Evolutionary conservation across 2,329 filamentous ascomycete species (phyloP).

Genomic region (Aureobasidium pullulans): DNA sequence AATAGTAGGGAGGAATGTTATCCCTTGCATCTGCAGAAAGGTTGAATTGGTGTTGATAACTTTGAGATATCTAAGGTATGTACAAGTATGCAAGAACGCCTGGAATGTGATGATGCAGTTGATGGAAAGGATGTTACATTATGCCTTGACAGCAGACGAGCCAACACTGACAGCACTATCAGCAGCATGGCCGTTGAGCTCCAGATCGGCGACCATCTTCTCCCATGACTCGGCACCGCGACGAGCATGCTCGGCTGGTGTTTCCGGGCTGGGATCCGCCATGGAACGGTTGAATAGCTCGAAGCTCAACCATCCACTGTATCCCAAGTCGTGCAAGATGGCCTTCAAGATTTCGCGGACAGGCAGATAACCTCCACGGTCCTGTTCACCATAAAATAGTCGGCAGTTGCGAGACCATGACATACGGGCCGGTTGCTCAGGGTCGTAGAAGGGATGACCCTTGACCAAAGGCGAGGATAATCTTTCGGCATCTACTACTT

Average conservation of each 20-base stretch:
- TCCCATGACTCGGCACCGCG: slow-evolving; percentile 41
- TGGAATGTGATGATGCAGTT: neutral
- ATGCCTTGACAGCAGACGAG: neutral
- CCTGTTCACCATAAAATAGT: slow-evolving; percentile 58
- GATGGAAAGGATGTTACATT: neutral
- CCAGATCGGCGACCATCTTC: slow-evolving; percentile 23
- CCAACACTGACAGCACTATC: slow-evolving; percentile 6
- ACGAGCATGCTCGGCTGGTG: slow-evolving; percentile 49
- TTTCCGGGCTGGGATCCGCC: slow-evolving; percentile 43
- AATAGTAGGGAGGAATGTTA: too few species aligned
- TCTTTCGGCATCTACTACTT: slow-evolving; percentile 67
- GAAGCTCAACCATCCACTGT: slow-evolving; percentile 62
- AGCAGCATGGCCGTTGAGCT: neutral
- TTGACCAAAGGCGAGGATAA: slow-evolving; percentile 48
- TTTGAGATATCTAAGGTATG: neutral
- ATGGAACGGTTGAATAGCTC: slow-evolving; percentile 61
- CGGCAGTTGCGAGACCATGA: slow-evolving; percentile 68
- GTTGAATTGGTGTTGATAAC: too few species aligned
- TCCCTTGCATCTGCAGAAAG: too few species aligned
- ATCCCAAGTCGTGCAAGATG: slow-evolving; percentile 58
- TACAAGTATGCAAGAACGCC: neutral
- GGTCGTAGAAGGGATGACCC: slow-evolving; percentile 50
- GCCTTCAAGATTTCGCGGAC: slow-evolving; percentile 53
- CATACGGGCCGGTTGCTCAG: slow-evolving; percentile 57
- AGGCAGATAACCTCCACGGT: slow-evolving; percentile 56